A percentile compares a stretch with the other conserved stretches of the same genome.
These are phyloP conservation scores for Oenanthe javanica DNA, from an alignment of 140 eudicot genomes.

Conservation along the genomic window DNA sequence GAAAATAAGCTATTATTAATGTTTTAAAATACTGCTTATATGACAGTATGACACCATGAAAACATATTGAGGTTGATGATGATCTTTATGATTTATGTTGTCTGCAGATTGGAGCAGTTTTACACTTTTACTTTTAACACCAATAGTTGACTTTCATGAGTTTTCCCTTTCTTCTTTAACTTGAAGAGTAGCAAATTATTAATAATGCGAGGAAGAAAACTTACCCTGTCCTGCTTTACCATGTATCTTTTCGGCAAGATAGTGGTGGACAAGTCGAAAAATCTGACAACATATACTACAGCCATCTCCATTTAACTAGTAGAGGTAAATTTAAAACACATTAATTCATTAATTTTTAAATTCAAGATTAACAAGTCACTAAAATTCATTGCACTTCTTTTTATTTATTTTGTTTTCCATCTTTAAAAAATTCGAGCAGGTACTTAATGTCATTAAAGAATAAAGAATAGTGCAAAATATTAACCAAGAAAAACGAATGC, in stretches of 20 bases:
- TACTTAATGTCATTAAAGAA: no score
- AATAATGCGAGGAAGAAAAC: not conserved
- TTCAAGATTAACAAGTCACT: no score
- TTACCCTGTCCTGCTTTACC: not conserved
- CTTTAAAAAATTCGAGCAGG: no score
- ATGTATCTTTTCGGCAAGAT: not conserved
- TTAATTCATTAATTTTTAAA: no score
- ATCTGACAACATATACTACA: not conserved
- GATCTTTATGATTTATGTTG: not conserved
- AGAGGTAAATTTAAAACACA: no score
- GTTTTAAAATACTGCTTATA: no score
- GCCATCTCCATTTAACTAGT: no score
- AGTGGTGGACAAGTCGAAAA: not conserved
- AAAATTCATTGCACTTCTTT: no score
- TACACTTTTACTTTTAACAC: not conserved
- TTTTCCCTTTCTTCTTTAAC: not conserved
- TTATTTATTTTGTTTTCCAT: no score
- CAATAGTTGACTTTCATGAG: conserved; percentile 5
- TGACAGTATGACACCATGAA: not conserved
- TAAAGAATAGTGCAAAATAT: no score
- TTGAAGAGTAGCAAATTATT: not conserved
- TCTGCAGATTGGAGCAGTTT: not conserved
- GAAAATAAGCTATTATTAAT: no score
- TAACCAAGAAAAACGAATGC: no score
- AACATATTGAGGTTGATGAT: not conserved